These are phyloP conservation scores for Tausonia pullulans DNA, from an alignment of 1,284 basidiomycete genomes.

Conservation along the genomic window DNA sequence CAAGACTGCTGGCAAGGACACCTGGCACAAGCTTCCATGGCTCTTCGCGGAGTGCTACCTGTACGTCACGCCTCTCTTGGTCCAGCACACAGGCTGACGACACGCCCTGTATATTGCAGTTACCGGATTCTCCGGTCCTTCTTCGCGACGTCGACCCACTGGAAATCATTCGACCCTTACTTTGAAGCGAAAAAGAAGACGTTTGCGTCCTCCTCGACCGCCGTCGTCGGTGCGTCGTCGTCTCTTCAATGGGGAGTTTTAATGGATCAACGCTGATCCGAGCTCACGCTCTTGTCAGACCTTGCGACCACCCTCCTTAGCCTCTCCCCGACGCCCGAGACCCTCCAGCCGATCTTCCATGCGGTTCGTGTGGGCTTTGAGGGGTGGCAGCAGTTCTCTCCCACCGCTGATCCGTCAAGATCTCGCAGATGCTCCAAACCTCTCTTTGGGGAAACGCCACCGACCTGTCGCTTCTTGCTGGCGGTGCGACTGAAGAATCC, in stretches of 20 bases:
- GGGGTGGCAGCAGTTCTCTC: conserved; percentile 43
- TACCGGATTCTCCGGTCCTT: conserved; percentile 74
- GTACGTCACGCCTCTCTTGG: conserved; percentile 25
- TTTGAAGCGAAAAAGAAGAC: conserved; percentile 65
- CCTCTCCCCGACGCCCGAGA: conserved; percentile 1
- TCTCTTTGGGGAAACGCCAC: conserved; percentile 65
- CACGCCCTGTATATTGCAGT: conserved; percentile 35
- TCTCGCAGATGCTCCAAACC: not conserved
- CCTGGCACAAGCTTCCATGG: conserved; percentile 90
- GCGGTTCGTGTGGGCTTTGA: conserved; percentile 55
- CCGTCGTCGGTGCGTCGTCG: conserved; percentile 53
- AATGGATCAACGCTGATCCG: conserved; percentile 51
- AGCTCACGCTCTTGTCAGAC: conserved; percentile 21
- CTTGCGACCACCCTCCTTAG: conserved; percentile 5
- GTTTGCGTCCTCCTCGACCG: conserved; percentile 66
- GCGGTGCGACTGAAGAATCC: conserved; percentile 45
- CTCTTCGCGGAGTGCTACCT: conserved; percentile 75
- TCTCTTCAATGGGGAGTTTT: not conserved
- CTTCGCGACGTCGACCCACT: conserved; percentile 58
- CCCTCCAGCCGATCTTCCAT: conserved; percentile 52
- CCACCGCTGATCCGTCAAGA: too few relatives aligned
- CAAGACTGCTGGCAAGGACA: conserved; percentile 44
- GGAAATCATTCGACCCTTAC: conserved; percentile 79
- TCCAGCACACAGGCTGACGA: not conserved
- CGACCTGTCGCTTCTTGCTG: conserved; percentile 35